These are phyloP conservation scores for Nakazawaea holstii DNA, from an alignment of 805 yeast species.

Conservation along the genomic window DNA sequence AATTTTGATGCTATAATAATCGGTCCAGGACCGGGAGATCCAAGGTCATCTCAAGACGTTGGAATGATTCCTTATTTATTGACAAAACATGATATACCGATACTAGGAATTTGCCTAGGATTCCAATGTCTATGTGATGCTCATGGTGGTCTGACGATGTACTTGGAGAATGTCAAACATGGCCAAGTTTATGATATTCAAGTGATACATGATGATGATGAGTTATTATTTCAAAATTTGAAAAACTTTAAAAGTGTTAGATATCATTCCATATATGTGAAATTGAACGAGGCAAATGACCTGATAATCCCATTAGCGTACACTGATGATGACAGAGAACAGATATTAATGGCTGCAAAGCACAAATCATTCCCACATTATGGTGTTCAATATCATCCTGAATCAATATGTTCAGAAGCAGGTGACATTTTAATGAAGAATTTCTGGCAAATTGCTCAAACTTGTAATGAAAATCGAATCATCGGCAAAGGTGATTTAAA, in stretches of 20 bases:
- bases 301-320: slow-evolving; percentile 55
- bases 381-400: slow-evolving; percentile 98
- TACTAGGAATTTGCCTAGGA: slow-evolving; percentile 90
- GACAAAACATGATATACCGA: slow-evolving; percentile 44
- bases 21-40: slow-evolving; percentile 99
- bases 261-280: slow-evolving; percentile 79
- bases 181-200: slow-evolving; percentile 71
- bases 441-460: slow-evolving; percentile 49
- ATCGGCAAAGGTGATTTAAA: neutral
- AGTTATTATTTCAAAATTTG: slow-evolving; percentile 35
- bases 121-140: slow-evolving; percentile 74
- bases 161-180: slow-evolving; percentile 62
- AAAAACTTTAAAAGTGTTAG: slow-evolving; percentile 66
- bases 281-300: slow-evolving; percentile 12
- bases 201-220: slow-evolving; percentile 15
- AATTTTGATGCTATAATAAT: slow-evolving; percentile 71
- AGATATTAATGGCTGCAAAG: slow-evolving; percentile 74
- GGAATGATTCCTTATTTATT: slow-evolving; percentile 66
- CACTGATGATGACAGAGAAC: slow-evolving; percentile 36
- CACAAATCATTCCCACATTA: slow-evolving; percentile 62
- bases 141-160: slow-evolving; percentile 50
- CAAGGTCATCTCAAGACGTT: slow-evolving; percentile 53
- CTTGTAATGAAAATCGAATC: slow-evolving; percentile 22
- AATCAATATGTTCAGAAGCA: slow-evolving; percentile 73
- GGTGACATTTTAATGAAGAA: slow-evolving; percentile 60